Evolutionary conservation across 495 filamentous ascomycete species (phyloP), one percentile per base, ranked within the genome.

Genomic region (Neurospora sp.): DNA sequence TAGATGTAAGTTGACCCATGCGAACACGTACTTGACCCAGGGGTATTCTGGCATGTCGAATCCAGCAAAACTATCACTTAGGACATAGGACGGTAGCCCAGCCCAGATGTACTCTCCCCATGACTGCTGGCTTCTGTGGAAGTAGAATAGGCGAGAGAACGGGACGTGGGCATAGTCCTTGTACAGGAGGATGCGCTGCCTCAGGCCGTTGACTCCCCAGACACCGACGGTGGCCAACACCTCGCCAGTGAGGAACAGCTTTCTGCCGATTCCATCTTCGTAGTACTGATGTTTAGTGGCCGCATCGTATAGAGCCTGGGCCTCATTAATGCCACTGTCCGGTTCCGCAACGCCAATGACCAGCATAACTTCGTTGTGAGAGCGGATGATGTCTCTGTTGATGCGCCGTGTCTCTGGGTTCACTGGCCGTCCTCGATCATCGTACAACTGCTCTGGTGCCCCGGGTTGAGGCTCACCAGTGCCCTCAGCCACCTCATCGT

Each of bases 361-460:
- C 14, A 81, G 81, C 86, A 89, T 87, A 1, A 89, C 86, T 73
- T 89, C 86, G 75, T 89, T 89, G 73, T 87, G 85, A 37, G 87
- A 84, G 39, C 86, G 81, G 22, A 89, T 83, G 10, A 87, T 78
- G 70, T 87, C 84, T 68, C 81, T 78, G 72, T 87, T 86, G 74
- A 84, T 83, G 14, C 81, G 77, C 71, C 83, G 84, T 3, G 83
- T 88, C 68, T 86, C 85, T 0, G 85, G 85, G 76, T 93, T 93
- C 44, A 89, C 81, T 8, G 91, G 89, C 70, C 90, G 88, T 16
- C 91, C 92, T 71, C 88, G 85, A n/a, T 87, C 85, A 80, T 93
- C 91, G 79, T 92, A 93, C 61, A 88, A 82, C 81, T 93, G 91
- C 39, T 81, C 71, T 6, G 78, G 83, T 39, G 78, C 84, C 74